Conservation (phyloP, 176 grass and related monocot genomes). For the Aegilops speltoides region DNA sequence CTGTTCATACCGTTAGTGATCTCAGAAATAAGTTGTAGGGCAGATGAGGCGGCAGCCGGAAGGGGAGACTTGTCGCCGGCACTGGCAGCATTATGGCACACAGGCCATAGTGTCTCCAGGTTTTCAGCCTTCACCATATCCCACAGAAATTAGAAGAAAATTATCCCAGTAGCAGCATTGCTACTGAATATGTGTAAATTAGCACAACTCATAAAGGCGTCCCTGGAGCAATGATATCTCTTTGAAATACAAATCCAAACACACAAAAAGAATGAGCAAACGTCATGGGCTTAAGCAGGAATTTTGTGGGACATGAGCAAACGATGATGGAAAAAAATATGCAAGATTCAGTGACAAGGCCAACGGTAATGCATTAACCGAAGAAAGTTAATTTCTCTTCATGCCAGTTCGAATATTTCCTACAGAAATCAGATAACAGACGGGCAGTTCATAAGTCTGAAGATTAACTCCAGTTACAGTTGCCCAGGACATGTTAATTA, state of each 20-base stretch:
- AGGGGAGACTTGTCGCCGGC: too few species aligned
- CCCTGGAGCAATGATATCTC: background rate
- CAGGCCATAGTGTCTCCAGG: too few species aligned
- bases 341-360: background rate
- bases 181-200: background rate
- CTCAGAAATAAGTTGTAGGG: too few species aligned
- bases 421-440: background rate
- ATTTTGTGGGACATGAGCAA: background rate
- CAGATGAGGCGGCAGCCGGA: too few species aligned
- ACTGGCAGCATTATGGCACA: too few species aligned
- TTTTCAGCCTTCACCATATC: too few species aligned
- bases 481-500: too few species aligned
- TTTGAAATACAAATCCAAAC: too few species aligned
- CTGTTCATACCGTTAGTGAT: too few species aligned
- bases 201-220: background rate
- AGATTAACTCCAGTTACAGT: background rate
- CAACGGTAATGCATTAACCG: background rate
- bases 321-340: background rate
- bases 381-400: background rate
- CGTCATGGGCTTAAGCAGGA: background rate
- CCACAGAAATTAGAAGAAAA: too few species aligned
- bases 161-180: too few species aligned
- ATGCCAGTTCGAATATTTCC: background rate
- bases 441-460: background rate
- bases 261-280: background rate